Evolutionary conservation across 2,329 filamentous ascomycete genomes (phyloP).

Genomic region (Albophoma yamanashiensis): DNA sequence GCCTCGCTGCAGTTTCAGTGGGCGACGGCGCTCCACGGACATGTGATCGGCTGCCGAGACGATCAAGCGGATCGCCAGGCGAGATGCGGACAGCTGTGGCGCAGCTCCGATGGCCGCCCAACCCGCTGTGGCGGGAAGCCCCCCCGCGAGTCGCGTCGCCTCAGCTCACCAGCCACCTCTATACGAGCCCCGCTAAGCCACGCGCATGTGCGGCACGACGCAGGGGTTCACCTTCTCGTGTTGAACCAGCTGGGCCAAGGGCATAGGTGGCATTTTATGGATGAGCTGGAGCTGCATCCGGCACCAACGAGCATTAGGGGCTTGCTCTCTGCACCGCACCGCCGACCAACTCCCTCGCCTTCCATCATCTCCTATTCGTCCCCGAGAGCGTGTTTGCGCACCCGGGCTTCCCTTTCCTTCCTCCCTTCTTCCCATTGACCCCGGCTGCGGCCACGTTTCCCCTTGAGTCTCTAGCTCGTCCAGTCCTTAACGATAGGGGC

Average conservation of each 20-base stretch:
- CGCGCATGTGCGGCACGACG: neutral
- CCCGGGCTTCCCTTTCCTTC: conserved; percentile 6
- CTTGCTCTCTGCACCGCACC: neutral
- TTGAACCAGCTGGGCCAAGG: neutral
- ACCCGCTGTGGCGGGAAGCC: neutral
- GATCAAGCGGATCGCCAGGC: neutral
- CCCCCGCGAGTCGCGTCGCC: too few species aligned
- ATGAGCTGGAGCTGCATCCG: conserved; percentile 1
- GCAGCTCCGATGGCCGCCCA: neutral
- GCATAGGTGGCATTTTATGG: conserved; percentile 4
- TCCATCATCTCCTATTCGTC: neutral
- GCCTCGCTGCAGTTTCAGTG: neutral
- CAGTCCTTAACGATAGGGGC: conserved; percentile 16
- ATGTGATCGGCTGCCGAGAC: neutral
- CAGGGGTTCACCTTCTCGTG: conserved; percentile 1
- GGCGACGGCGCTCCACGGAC: neutral
- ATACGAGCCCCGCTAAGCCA: neutral
- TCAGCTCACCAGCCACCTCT: neutral
- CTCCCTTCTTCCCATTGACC: conserved; percentile 7
- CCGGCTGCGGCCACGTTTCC: conserved; percentile 1
- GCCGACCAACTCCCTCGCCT: neutral
- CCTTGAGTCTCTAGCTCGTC: conserved; percentile 26
- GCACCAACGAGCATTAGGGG: neutral
- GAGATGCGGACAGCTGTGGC: neutral
- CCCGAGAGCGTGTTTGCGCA: conserved; percentile 4